Evolutionary conservation across 176 grass and related monocot species (phyloP).

Genomic region (Oryza brachyantha): DNA sequence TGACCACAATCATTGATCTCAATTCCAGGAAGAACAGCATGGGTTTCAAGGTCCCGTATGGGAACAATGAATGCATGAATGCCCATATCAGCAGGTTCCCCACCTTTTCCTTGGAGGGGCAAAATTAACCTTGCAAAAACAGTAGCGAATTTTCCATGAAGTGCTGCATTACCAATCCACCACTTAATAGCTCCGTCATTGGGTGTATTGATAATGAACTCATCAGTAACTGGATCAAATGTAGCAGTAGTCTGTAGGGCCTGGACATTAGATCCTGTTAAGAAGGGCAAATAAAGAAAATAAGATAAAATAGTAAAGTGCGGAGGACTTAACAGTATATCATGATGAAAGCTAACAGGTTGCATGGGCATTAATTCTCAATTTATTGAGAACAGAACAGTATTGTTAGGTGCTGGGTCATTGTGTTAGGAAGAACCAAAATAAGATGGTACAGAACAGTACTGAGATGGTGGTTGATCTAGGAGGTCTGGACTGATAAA

Average conservation of each 20-base stretch:
- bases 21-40: slow-evolving; percentile 80
- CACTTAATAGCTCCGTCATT: slow-evolving; percentile 99
- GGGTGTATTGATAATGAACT: slow-evolving; percentile 90
- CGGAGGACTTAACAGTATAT: too few relatives aligned
- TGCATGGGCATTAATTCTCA: slow-evolving; percentile 5
- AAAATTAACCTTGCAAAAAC: slow-evolving; percentile 93
- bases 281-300: not conserved
- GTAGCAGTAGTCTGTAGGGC: slow-evolving; percentile 96
- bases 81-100: slow-evolving; percentile 82
- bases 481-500: not conserved
- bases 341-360: too few relatives aligned
- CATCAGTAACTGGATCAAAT: slow-evolving; percentile 89
- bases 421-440: slow-evolving; percentile 1
- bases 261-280: slow-evolving; percentile 90
- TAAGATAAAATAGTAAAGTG: not conserved
- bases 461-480: not conserved
- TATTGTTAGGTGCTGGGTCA: slow-evolving; percentile 8
- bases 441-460: not conserved
- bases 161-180: slow-evolving; percentile 97
- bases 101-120: slow-evolving; percentile 81
- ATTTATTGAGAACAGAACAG: slow-evolving; percentile 33
- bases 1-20: slow-evolving; percentile 98
- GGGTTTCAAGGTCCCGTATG: slow-evolving; percentile 77
- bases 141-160: slow-evolving; percentile 34
- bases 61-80: slow-evolving; percentile 92